Conservation (phyloP, 2,329 filamentous ascomycete species). For the Trichoderma breve region DNA sequence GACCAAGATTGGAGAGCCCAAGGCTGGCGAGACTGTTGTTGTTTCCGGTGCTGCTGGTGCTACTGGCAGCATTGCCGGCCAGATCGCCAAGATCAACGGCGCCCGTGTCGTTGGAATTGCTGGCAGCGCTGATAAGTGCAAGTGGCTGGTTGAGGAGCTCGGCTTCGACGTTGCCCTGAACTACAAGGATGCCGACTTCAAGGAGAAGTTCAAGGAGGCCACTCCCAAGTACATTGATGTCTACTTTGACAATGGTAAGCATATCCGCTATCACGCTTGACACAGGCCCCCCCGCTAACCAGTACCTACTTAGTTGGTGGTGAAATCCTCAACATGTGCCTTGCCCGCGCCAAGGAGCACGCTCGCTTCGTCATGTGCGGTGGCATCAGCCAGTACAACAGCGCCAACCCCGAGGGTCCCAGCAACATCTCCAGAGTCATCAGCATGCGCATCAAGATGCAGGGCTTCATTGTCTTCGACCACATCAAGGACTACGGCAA, state of each 20-base stretch:
- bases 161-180: slow-evolving; percentile 68
- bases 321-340: slow-evolving; percentile 65
- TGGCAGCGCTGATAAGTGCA: slow-evolving; percentile 65
- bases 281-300: background rate
- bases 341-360: slow-evolving; percentile 60
- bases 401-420: slow-evolving; percentile 52
- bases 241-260: slow-evolving; percentile 64
- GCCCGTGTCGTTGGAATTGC: slow-evolving; percentile 62
- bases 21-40: slow-evolving; percentile 70
- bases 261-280: background rate
- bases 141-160: slow-evolving; percentile 61
- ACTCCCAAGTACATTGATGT: slow-evolving; percentile 63
- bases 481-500: slow-evolving; percentile 55
- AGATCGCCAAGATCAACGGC: slow-evolving; percentile 74
- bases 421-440: slow-evolving; percentile 54
- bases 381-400: slow-evolving; percentile 68
- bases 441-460: slow-evolving; percentile 58
- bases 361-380: slow-evolving; percentile 71
- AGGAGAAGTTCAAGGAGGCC: slow-evolving; percentile 56
- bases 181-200: slow-evolving; percentile 65
- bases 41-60: slow-evolving; percentile 76
- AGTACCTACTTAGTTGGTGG: slow-evolving; percentile 53
- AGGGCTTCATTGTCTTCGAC: slow-evolving; percentile 74
- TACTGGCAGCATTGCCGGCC: slow-evolving; percentile 72
- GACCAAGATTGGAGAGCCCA: slow-evolving; percentile 63